These are phyloP conservation scores for Eimeria falciformis DNA, from an alignment of 169 alveolate species.

Conservation along the genomic window DNA sequence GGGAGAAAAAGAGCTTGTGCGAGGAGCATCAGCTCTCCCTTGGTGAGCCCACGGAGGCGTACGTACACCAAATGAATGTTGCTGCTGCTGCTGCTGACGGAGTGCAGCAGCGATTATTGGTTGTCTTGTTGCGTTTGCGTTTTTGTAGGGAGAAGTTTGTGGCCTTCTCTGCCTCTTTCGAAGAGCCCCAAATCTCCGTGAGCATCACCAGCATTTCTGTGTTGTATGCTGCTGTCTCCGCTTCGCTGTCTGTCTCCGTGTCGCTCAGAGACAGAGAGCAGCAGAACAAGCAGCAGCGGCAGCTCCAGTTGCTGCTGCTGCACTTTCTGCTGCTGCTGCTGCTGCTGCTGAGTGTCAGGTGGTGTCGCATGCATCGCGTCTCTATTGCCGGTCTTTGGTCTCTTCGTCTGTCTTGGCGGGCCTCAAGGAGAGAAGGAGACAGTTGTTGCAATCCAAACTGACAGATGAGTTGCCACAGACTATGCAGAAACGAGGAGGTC, in stretches of 20 bases:
- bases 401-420: background rate
- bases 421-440: constrained; percentile 10
- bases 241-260: too few species aligned
- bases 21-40: constrained; percentile 24
- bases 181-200: constrained; percentile 44
- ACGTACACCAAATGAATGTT: background rate
- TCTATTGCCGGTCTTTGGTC: constrained; percentile 20
- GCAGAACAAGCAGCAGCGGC: background rate
- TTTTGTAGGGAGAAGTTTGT: constrained; percentile 46
- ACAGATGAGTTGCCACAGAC: background rate
- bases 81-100: background rate
- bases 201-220: constrained; percentile 43
- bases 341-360: background rate
- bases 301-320: background rate
- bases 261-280: too few species aligned
- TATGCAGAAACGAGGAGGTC: background rate
- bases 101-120: background rate
- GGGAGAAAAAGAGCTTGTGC: constrained; percentile 18
- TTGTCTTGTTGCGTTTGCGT: background rate
- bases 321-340: constrained; percentile 11
- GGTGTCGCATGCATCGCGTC: background rate
- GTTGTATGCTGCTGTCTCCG: background rate
- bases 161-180: constrained; percentile 32
- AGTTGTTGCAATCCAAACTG: constrained; percentile 26
- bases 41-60: background rate